These are phyloP conservation scores for Wickerhamomyces mucosus DNA, from an alignment of 805 yeast species.

Conservation along the genomic window DNA sequence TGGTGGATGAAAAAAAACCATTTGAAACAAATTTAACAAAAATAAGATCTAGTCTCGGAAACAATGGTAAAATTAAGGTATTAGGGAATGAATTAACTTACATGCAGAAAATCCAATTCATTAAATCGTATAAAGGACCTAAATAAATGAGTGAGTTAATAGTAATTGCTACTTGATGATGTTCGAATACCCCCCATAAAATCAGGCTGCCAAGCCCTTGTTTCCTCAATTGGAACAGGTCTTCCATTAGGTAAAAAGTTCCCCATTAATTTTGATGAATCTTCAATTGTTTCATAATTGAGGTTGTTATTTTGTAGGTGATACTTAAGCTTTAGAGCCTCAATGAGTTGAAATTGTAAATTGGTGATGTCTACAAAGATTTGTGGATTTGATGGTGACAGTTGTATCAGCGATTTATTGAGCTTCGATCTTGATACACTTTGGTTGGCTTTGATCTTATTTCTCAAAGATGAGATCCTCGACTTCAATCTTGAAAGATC, in stretches of 20 bases:
- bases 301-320: conserved; percentile 30
- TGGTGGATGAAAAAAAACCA: conserved; percentile 12
- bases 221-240: conserved; percentile 13
- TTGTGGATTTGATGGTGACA: conserved; percentile 24
- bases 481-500: conserved; percentile 8
- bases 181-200: neutral
- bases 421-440: conserved; percentile 5
- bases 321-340: conserved; percentile 30
- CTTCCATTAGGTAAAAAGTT: conserved; percentile 18
- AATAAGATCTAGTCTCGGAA: conserved; percentile 25
- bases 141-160: conserved; percentile 2
- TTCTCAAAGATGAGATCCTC: conserved; percentile 10
- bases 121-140: conserved; percentile 23
- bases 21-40: conserved; percentile 16
- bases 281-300: conserved; percentile 13
- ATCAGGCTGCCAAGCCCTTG: conserved; percentile 12
- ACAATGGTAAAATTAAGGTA: conserved; percentile 39
- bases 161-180: neutral
- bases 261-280: conserved; percentile 8
- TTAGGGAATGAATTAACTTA: conserved; percentile 36
- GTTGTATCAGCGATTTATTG: conserved; percentile 2
- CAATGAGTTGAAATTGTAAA: conserved; percentile 27
- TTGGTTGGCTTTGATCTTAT: conserved; percentile 7
- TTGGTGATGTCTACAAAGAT: conserved; percentile 12
- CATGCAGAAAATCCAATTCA: conserved; percentile 35